A percentile compares a stretch with the other conserved stretches of the same genome.
These are phyloP conservation scores for Panicum hallii DNA, from an alignment of 202 grass and related monocot genomes.

Conservation along the genomic window DNA sequence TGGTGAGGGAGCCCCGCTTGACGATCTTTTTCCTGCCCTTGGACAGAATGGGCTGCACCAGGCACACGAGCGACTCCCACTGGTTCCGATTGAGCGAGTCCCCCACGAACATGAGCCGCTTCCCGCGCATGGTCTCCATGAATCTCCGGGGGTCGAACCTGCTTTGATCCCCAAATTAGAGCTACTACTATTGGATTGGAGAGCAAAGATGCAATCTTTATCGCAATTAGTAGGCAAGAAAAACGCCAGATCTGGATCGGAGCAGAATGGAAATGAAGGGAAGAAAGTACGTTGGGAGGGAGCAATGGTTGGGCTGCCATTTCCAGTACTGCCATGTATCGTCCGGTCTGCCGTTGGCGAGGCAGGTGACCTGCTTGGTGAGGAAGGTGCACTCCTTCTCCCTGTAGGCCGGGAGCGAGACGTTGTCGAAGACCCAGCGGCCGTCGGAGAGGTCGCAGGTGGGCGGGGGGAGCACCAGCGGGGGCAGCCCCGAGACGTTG, in stretches of 20 bases:
- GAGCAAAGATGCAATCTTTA: background rate
- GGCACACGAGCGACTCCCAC: conserved; percentile 90
- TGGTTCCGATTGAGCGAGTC: conserved; percentile 97
- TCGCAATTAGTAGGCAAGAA: background rate
- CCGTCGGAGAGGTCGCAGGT: conserved; percentile 69
- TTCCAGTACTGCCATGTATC: conserved; percentile 78
- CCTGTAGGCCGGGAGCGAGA: conserved; percentile 57
- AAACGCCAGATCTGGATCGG: conserved; percentile 32
- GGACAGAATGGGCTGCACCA: conserved; percentile 71
- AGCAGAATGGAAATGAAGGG: background rate
- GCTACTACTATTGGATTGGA: background rate
- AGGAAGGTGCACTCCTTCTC: conserved; percentile 77
- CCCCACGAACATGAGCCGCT: conserved; percentile 91
- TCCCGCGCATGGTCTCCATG: conserved; percentile 81
- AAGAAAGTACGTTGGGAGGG: conserved; percentile 63
- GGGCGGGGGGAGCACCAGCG: conserved; percentile 47
- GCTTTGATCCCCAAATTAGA: background rate
- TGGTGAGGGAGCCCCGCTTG: conserved; percentile 44
- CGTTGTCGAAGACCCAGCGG: conserved; percentile 83
- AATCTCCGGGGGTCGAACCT: conserved; percentile 88
- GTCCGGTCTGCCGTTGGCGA: conserved; percentile 73
- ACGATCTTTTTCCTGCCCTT: conserved; percentile 53
- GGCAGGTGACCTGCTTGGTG: conserved; percentile 78
- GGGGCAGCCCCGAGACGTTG: conserved; percentile 42
- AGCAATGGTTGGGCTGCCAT: conserved; percentile 85